Evolutionary conservation across 176 grass and related monocot genomes (phyloP).

Genomic region (Triticum dicoccoides): DNA sequence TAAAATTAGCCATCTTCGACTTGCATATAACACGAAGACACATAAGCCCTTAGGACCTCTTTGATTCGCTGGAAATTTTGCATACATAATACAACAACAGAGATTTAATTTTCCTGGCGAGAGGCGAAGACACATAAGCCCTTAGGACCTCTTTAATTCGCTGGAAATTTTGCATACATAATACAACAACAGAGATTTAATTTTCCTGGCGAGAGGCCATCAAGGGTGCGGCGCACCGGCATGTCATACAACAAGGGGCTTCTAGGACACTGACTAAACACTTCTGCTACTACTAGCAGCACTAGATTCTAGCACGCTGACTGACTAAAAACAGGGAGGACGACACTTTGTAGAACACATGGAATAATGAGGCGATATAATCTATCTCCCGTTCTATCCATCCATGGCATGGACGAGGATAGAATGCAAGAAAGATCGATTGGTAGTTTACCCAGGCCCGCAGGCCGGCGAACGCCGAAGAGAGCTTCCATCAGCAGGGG

Average conservation of each 20-base stretch:
- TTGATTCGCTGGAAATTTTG: background rate
- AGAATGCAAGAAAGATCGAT: slow-evolving; percentile 35
- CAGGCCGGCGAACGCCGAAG: background rate
- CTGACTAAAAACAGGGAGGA: background rate
- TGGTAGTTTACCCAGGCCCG: background rate
- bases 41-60: background rate
- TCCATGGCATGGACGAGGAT: slow-evolving; percentile 14
- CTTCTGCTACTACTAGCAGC: background rate
- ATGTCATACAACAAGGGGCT: background rate
- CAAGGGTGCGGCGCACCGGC: background rate
- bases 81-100: background rate
- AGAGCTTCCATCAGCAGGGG: background rate
- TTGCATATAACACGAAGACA: background rate
- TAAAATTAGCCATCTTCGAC: no score
- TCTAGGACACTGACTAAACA: background rate
- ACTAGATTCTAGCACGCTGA: no score
- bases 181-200: background rate
- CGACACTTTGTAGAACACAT: background rate
- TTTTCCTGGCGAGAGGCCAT: background rate
- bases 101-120: background rate
- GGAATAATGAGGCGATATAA: background rate
- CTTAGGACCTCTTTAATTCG: background rate
- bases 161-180: background rate
- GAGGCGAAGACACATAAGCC: background rate
- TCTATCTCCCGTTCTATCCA: slow-evolving; percentile 69